A percentile compares a stretch with the other conserved stretches of the same genome.
Conservation (phyloP, 2,329 filamentous ascomycete species). For the Arachnomyces sp. region DNA sequence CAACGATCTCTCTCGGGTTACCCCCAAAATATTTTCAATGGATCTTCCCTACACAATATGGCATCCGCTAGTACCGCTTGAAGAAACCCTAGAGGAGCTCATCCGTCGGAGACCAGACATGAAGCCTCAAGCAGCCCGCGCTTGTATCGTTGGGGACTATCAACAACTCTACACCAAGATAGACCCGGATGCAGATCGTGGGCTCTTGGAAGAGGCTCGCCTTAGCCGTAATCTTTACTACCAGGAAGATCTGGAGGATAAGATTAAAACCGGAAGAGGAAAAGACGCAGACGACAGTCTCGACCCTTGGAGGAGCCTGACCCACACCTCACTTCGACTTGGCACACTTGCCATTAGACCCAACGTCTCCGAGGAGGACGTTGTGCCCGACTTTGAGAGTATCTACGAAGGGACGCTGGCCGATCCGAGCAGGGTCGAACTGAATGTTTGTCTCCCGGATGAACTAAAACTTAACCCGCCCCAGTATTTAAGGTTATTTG, state of each 20-base stretch:
- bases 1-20: slow-evolving; percentile 5
- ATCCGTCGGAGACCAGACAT: slow-evolving; percentile 1
- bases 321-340: too few species aligned
- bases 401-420: too few species aligned
- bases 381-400: too few species aligned
- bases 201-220: background rate
- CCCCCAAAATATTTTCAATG: background rate
- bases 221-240: background rate
- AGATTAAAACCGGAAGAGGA: too few species aligned
- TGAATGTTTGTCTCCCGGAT: too few species aligned
- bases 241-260: background rate
- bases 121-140: background rate
- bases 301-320: too few species aligned
- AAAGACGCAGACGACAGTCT: too few species aligned
- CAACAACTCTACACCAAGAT: background rate
- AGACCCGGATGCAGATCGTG: background rate
- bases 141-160: slow-evolving; percentile 2
- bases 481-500: too few species aligned
- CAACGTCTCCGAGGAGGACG: too few species aligned
- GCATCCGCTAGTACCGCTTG: background rate
- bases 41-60: slow-evolving; percentile 2
- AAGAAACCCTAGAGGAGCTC: slow-evolving; percentile 1
- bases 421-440: too few species aligned
- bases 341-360: too few species aligned
- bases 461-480: too few species aligned